These are phyloP conservation scores for Murraya koenigii DNA, from an alignment of 345 rosid species.

Conservation along the genomic window DNA sequence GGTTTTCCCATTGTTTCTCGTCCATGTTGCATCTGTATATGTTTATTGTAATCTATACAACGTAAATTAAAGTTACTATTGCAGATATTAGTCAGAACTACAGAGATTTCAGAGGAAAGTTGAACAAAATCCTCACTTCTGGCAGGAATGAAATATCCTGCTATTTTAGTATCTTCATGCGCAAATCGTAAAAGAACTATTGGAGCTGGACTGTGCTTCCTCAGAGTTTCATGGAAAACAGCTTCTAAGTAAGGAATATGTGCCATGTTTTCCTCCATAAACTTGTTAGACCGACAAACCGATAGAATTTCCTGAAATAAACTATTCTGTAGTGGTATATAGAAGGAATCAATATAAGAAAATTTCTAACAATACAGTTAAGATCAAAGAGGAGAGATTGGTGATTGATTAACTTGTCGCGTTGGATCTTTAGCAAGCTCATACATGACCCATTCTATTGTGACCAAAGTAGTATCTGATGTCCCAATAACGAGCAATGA, in stretches of 20 bases:
- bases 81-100: too few species aligned
- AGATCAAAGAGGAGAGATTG: background rate
- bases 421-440: conserved; percentile 73
- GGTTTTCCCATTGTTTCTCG: conserved; percentile 62
- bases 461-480: conserved; percentile 69
- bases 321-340: conserved; percentile 33
- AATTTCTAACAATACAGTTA: background rate
- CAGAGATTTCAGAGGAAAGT: background rate
- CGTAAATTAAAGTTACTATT: background rate
- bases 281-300: conserved; percentile 51
- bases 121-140: conserved; percentile 56
- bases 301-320: conserved; percentile 42
- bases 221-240: conserved; percentile 78
- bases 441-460: conserved; percentile 86
- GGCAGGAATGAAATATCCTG: conserved; percentile 67
- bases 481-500: conserved; percentile 53
- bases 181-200: conserved; percentile 64
- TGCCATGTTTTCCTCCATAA: conserved; percentile 61
- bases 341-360: background rate
- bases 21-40: conserved; percentile 90
- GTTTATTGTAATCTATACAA: conserved; percentile 71
- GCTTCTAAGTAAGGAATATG: conserved; percentile 58
- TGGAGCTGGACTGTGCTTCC: conserved; percentile 75
- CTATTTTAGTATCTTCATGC: conserved; percentile 70
- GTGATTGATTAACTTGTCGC: conserved; percentile 44